Conservation (phyloP, 2,329 filamentous ascomycete species). For the Trichoderma sp. region DNA sequence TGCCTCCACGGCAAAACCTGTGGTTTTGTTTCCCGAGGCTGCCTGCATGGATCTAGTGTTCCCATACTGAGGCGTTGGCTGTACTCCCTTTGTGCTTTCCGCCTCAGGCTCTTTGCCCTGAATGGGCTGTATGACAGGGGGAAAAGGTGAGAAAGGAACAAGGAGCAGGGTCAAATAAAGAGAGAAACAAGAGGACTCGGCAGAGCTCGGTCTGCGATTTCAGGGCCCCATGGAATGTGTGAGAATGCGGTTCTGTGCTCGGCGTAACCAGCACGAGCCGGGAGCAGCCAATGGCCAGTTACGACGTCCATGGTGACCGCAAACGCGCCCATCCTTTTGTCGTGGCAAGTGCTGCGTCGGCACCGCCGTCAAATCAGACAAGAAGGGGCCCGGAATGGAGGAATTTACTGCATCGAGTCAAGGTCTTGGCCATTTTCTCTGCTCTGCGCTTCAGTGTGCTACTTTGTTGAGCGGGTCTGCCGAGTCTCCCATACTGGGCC, state of each 20-base stretch:
- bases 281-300: slow-evolving; percentile 1
- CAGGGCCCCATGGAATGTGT: neutral
- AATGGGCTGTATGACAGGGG: neutral
- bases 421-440: slow-evolving; percentile 28
- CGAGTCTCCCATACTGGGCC: slow-evolving; percentile 22
- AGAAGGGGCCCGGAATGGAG: neutral
- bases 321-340: slow-evolving; percentile 13
- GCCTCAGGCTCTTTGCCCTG: neutral
- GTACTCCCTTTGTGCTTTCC: slow-evolving; percentile 14
- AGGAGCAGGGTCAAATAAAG: neutral
- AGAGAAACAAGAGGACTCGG: neutral
- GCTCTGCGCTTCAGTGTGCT: slow-evolving; percentile 10
- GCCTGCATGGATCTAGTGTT: slow-evolving; percentile 38
- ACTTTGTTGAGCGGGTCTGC: slow-evolving; percentile 29
- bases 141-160: neutral
- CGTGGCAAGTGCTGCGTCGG: slow-evolving; percentile 28
- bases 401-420: neutral
- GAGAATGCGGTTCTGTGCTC: neutral
- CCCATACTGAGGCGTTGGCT: slow-evolving; percentile 27
- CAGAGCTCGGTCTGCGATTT: neutral
- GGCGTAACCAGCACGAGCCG: neutral
- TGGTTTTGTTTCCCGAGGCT: slow-evolving; percentile 34
- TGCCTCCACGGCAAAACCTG: slow-evolving; percentile 33
- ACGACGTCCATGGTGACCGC: slow-evolving; percentile 9
- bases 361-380: slow-evolving; percentile 24